phyloP scores from a whole-genome alignment of 2,329 filamentous ascomycete genomes.

The Trichoderma koningii region DNA sequence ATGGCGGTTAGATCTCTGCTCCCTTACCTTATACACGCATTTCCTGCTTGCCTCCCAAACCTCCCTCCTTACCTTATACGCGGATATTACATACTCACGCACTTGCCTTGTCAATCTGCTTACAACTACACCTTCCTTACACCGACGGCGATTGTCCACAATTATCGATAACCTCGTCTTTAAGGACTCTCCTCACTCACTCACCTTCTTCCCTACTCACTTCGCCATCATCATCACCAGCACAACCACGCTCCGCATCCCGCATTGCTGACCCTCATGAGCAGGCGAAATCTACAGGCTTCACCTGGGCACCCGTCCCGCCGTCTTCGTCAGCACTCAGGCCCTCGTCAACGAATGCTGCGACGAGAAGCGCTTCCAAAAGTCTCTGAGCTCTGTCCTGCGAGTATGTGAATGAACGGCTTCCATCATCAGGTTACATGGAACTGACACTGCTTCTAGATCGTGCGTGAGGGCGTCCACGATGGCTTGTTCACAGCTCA shows the following conservation, averaged over 20 bases:
- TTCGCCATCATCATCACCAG: not conserved
- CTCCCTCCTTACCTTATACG: not conserved
- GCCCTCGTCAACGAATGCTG: conserved; percentile 64
- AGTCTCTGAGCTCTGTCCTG: conserved; percentile 54
- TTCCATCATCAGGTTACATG: not conserved
- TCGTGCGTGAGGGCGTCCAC: conserved; percentile 61
- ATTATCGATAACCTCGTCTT: too few species aligned
- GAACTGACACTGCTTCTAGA: conserved; percentile 29
- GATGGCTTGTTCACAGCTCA: conserved; percentile 68
- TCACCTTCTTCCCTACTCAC: not conserved
- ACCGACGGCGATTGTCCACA: too few species aligned
- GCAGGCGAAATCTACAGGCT: conserved; percentile 63
- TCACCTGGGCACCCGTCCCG: conserved; percentile 49
- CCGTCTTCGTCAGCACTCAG: conserved; percentile 55
- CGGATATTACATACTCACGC: too few species aligned
- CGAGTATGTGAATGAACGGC: conserved; percentile 35
- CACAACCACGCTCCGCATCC: not conserved
- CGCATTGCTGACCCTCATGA: not conserved
- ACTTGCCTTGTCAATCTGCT: too few species aligned
- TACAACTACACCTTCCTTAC: too few species aligned
- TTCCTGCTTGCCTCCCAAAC: too few species aligned
- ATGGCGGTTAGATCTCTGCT: conserved; percentile 29
- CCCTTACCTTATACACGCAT: not conserved
- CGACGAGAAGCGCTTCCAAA: conserved; percentile 67
- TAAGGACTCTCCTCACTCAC: too few species aligned